Percentiles rank a stretch among this genome's conserved stretches.
Evolutionary conservation across 768 basidiomycete species (phyloP).

Genomic region (Obba rivulosa): DNA sequence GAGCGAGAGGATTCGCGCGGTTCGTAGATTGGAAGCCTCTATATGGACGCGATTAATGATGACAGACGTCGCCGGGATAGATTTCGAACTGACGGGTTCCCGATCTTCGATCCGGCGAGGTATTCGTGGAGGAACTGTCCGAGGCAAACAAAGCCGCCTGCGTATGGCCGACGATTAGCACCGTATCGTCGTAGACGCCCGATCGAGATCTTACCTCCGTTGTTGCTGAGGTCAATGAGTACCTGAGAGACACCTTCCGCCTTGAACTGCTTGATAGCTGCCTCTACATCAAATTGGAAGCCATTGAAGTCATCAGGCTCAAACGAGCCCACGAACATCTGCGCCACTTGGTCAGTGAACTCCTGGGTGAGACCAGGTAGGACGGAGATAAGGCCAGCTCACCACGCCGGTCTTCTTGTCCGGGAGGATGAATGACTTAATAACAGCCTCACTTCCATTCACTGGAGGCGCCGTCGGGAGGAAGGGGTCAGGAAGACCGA

Average conservation of each 20-base stretch:
- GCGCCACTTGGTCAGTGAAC: neutral
- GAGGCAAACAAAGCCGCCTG: slow-evolving; percentile 59
- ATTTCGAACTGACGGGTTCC: slow-evolving; percentile 39
- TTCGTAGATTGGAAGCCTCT: slow-evolving; percentile 54
- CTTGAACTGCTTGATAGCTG: slow-evolving; percentile 42
- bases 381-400: slow-evolving; percentile 18
- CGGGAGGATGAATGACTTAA: slow-evolving; percentile 52
- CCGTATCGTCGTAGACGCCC: neutral
- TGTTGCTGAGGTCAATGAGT: slow-evolving; percentile 56
- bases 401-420: slow-evolving; percentile 57
- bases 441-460: slow-evolving; percentile 43
- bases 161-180: neutral
- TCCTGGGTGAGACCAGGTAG: neutral
- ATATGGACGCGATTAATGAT: neutral
- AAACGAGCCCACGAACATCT: slow-evolving; percentile 64
- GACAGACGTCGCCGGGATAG: neutral
- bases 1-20: slow-evolving; percentile 52
- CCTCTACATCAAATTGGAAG: slow-evolving; percentile 47
- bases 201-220: slow-evolving; percentile 41
- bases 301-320: slow-evolving; percentile 36
- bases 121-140: slow-evolving; percentile 56
- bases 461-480: slow-evolving; percentile 40
- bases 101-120: slow-evolving; percentile 44
- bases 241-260: slow-evolving; percentile 42
- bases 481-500: slow-evolving; percentile 44